phyloP scores from a whole-genome alignment of 2,329 filamentous ascomycete genomes.

The Aureobasidium melanogenum region DNA sequence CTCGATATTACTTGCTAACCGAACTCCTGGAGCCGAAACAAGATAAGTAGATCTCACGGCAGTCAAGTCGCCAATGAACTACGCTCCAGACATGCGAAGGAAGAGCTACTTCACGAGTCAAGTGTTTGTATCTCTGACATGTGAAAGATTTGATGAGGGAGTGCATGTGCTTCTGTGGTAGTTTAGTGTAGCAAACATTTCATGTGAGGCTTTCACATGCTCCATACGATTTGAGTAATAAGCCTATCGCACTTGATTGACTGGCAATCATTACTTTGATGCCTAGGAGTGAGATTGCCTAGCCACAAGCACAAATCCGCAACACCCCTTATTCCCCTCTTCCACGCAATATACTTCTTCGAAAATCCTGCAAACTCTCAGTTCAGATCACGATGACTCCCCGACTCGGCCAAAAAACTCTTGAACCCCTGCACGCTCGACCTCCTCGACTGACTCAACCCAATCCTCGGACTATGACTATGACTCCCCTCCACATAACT shows the following conservation, averaged over 20 bases:
- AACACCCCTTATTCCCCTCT: no score
- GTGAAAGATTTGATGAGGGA: not conserved
- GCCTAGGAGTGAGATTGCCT: not conserved
- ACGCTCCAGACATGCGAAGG: not conserved
- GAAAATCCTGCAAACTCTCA: not conserved
- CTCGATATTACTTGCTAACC: constrained; percentile 1
- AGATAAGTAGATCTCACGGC: not conserved
- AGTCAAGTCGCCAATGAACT: not conserved
- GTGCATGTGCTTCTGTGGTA: not conserved
- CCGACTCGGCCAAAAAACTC: not conserved
- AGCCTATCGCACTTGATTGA: not conserved
- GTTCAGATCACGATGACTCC: constrained; percentile 1
- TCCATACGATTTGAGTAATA: not conserved
- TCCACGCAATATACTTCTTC: no score
- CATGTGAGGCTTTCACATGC: not conserved
- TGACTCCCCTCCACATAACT: not conserved
- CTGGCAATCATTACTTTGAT: not conserved
- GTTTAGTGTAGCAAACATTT: no score
- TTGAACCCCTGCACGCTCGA: constrained; percentile 1
- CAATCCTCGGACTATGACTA: not conserved
- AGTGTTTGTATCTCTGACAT: not conserved
- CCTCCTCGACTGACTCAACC: not conserved
- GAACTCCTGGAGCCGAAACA: not conserved
- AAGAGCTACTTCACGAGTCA: not conserved
- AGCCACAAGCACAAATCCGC: not conserved